Conservation (phyloP, 331 rosid species). For the Malus hybrid region DNA sequence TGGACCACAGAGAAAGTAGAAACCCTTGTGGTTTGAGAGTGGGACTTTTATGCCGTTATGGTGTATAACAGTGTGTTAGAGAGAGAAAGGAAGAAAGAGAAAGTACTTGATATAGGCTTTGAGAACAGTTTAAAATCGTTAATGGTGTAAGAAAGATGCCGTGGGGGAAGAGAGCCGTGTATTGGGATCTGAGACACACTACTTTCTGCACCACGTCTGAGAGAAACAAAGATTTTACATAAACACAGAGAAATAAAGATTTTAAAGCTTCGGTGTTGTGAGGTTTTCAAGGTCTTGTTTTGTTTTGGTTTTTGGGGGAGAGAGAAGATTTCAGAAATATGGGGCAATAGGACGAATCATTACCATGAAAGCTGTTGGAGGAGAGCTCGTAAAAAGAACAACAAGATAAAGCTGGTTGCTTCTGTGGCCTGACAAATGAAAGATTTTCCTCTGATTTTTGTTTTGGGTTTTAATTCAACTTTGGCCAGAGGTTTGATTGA, state of each 20-base stretch:
- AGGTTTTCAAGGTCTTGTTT: conserved; percentile 15
- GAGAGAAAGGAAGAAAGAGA: not conserved
- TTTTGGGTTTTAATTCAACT: not conserved
- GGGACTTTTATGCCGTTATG: not conserved
- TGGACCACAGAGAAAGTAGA: not conserved
- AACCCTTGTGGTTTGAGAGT: not conserved
- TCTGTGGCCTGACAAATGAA: conserved; percentile 35
- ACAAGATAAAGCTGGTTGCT: conserved; percentile 44
- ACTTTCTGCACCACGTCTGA: conserved; percentile 70
- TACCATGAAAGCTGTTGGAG: conserved; percentile 60
- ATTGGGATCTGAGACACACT: conserved; percentile 84
- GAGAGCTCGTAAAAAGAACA: conserved; percentile 42
- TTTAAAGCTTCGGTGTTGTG: not conserved
- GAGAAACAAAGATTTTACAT: conserved; percentile 63
- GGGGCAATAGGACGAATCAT: conserved; percentile 43
- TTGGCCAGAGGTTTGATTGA: conserved; percentile 1
- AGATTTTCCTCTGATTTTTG: conserved; percentile 5
- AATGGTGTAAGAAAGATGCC: conserved; percentile 14
- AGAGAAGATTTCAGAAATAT: not conserved
- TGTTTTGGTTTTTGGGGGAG: not conserved
- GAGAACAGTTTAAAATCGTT: conserved; percentile 20
- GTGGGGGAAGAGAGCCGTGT: conserved; percentile 11
- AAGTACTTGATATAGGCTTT: not conserved
- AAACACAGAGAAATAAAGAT: conserved; percentile 22
- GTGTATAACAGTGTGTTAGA: not conserved